Evolutionary conservation across 78 protist genomes (phyloP), one percentile per base, ranked within the genome.

Genomic region (Dictyostelium brefeldianum): DNA sequence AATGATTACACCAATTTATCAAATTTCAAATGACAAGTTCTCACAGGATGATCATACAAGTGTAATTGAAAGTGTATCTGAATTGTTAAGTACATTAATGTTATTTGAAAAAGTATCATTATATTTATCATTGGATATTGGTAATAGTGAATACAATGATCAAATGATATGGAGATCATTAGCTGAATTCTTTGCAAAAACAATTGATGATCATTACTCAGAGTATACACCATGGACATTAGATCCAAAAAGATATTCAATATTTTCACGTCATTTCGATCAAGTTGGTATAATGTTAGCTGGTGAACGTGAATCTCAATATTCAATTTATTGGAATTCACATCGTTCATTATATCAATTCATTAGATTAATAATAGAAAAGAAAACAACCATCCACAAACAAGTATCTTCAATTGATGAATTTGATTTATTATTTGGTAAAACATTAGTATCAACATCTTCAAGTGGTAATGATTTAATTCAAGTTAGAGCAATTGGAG

Each of bases 151-250:
- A 47, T 59, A 22, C 12, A 43, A n/a, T 1, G 79, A 73, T 47
- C 51, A 73, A 46, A 25, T 48, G n/a, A 8, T 90, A 31, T 80
- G 89, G 89, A 57, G 95, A 48, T 20, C 78, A 8, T 50, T 90
- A 43, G 95, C 95, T 15, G 95, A 90, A 80, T 90, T 67, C 36
- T 90, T 81, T 77, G 95, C 95, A 20, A 82, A 90, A 59, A 90
- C 95, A 11, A 80, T 90, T 1, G 95, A 90, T 27, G 95, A 90
- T 54, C 95, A 90, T 54, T 90, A 90, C 54, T 54, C 79, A 22
- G 95, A 90, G 27, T 90, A 80, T 31, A 90, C 87, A 22, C 95
- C 95, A 47, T 90, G 95, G 95, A 17, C 48, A 17, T 11, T 90
- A 20, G 95, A 90, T 81, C 95, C 87, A 17, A 90, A 90, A 22